Evolutionary conservation across 176 grass and related monocot genomes (phyloP), one percentile per base, ranked within the genome.

Genomic region (Neostapfia colusana): DNA sequence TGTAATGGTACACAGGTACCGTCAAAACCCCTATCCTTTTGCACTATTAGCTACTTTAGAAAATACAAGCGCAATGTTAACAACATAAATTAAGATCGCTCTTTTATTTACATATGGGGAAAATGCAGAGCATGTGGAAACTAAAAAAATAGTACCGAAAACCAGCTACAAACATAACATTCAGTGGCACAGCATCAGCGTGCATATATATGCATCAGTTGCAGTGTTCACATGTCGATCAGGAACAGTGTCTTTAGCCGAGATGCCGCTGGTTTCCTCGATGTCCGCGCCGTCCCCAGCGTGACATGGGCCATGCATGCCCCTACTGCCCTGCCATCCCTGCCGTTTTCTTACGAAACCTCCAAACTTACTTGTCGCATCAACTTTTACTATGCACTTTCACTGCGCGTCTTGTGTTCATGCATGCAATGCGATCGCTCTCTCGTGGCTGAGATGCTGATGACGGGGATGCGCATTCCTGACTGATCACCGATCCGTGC

Each of bases 201-300:
- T 74, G 53, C 60, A 37, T 63, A 43, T 15, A 65, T 54, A n/a
- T 77, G 61, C 75, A 4, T 34, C 53, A 39, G 85, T 79, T 79
- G 80, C 80, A 69, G 63, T 4, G 63, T 37, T 80, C 86, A 88
- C 81, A 80, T 88, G 86, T 36, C 17, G 63, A 75, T 69, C 81
- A 63, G 75, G 74, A 79, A 79, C 85, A 83, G 82, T 83, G 79
- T 61, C 80, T 61, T 56, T 64, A 83, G 63, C 75, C 81, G 63
- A 84, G 70, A 88, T 80, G 86, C 75, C 44, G 44, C 86, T 68
- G 67, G 31, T 54, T 54, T 45, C 76, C 81, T 88, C 86, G 86
- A 2, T 17, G 16, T n/a, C n/a, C 17, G 69, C 41, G 74, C 62
- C 43, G 51, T 73, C 76, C 3, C 26, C 51, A 81, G 72, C 78